These are phyloP conservation scores for Coemansia guatemalensis DNA, from an alignment of 192 early-diverging fungal genomes.

Conservation along the genomic window DNA sequence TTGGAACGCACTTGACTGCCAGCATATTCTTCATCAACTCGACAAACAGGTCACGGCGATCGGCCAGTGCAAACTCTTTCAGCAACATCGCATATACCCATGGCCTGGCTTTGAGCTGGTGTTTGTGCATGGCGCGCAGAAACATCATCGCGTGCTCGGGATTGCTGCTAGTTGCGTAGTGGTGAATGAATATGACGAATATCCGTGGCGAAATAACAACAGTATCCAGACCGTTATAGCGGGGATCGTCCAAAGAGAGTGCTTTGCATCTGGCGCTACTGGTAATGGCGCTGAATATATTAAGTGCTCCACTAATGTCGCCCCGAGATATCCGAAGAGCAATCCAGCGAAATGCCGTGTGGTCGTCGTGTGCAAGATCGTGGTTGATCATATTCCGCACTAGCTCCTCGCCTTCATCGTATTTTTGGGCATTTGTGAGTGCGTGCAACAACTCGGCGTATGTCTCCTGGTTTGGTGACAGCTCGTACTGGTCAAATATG, in stretches of 20 bases:
- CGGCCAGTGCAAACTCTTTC: slow-evolving; percentile 1
- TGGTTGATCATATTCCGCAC: slow-evolving; percentile 12
- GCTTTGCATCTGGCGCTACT: slow-evolving; percentile 7
- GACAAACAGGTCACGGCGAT: slow-evolving; percentile 14
- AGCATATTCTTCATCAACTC: slow-evolving; percentile 27
- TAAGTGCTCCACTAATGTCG: slow-evolving; percentile 21
- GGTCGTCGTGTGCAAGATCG: slow-evolving; percentile 12
- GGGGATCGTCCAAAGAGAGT: slow-evolving; percentile 1
- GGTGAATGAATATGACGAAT: slow-evolving; percentile 22
- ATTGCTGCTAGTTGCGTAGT: slow-evolving; percentile 8
- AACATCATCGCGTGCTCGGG: slow-evolving; percentile 8
- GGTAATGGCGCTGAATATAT: slow-evolving; percentile 22
- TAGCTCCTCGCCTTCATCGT: slow-evolving; percentile 16
- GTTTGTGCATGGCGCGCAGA: slow-evolving; percentile 28
- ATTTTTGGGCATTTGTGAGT: slow-evolving; percentile 16
- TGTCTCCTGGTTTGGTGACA: slow-evolving; percentile 6
- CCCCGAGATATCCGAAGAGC: slow-evolving; percentile 10
- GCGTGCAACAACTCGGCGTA: slow-evolving; percentile 20
- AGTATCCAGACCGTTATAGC: slow-evolving; percentile 15
- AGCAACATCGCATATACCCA: slow-evolving; percentile 23
- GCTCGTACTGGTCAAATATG: slow-evolving; percentile 17
- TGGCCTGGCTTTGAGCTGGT: not conserved
- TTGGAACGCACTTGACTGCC: not conserved
- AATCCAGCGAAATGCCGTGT: slow-evolving; percentile 27
- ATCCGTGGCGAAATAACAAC: slow-evolving; percentile 8